Evolutionary conservation across 1,284 basidiomycete species (phyloP), one percentile per base, ranked within the genome.

Genomic region (Puccinia horiana): DNA sequence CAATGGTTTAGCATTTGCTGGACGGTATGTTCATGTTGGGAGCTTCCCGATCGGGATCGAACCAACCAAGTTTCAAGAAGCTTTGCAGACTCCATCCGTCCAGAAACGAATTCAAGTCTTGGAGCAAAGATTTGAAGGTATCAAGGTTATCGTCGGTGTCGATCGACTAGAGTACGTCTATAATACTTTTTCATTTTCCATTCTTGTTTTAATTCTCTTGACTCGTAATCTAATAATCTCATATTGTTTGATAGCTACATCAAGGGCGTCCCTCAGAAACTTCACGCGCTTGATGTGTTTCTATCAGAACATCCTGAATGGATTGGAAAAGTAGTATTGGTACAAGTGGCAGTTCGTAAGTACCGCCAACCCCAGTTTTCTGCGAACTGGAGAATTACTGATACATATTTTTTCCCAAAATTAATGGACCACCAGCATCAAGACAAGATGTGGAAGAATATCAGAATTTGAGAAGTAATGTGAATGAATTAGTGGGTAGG

Each of bases 1-100:
- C 6, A 99, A 99, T 87, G 95, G 96, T 76, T 93, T 98, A 85
- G 94, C 97, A 86, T 96, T 97, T 85, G 94, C 95, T 85, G 95
- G 95, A 26, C 92, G 95, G 26, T 91, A 97, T 84, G 95, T 94
- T 20, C 95, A 98, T 85, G 96, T 99, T 83, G 97, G 96, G 69
- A 98, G 96, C 0, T 99, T 97, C 90, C 96, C 96, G 26, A 99
- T 99, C 85, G 96, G 96, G 82, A 99, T 99, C 84, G 97, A 99
- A 86, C 97, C 97, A 0, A 89, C 89, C 81, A 95, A 94, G 81
- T 99, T 99, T 87, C 92, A 94, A 82, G 91, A 94, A 89, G 94
- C 94, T 83, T 88, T 98, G 83, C 89, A 92, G 88, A 92, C 92
- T 84, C 91, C 92, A 9, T 90, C 90, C 0, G 95, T 99, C 29